Base-by-base conservation (phyloP, 1,284 basidiomycete genomes). In the Wolfiporia cocos region DNA sequence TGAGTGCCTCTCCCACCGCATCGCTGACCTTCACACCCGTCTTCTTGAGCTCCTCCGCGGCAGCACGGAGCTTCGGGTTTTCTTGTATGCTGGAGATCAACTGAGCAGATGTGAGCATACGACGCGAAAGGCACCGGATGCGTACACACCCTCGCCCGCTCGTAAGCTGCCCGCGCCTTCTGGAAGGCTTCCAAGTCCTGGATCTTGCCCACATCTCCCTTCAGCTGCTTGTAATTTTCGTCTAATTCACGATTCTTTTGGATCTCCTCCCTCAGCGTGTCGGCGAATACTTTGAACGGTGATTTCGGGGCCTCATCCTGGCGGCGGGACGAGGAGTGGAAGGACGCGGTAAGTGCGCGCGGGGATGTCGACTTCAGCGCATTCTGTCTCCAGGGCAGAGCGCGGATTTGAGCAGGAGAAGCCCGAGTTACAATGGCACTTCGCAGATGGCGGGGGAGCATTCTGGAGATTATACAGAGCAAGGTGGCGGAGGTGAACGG, bases 171-270 rank as follows among this genome's bases (percentile, higher is more conserved):
- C 57, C 78, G 75, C 11, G 92, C 92, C 54, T 75, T 77, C 71
- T 90, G 92, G 91, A 98, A 88, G n/a, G 94, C 87, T 62, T 95
- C 92, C 43, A 86, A 91, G 62, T 99, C 95, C 68, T 96, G 94
- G 40, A 97, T 69, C 68, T 97, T 97, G 68, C 92, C 90, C 29
- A 96, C 95, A 63, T 98, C 92, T 53, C 96, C 96, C 66, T 95
- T 91, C 23, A 99, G 76, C 67, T 96, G 92, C 69, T 92, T 93
- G 46, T 98, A 87, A 66, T 95, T 96, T 39, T 97, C 92, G 68
- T 96, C 92, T 43, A 96, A 73, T 61, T 95, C 94, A 53, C 92
- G 74, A 62, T 92, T 95, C 74, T 98, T 98, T 61, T 80, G 74
- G 37, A 99, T 69, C 67, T 99, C 95, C 46, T 96, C 92, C 52